Base-by-base conservation (phyloP, 139 green algal species). In the Pycnococcus provasolii region DNA sequence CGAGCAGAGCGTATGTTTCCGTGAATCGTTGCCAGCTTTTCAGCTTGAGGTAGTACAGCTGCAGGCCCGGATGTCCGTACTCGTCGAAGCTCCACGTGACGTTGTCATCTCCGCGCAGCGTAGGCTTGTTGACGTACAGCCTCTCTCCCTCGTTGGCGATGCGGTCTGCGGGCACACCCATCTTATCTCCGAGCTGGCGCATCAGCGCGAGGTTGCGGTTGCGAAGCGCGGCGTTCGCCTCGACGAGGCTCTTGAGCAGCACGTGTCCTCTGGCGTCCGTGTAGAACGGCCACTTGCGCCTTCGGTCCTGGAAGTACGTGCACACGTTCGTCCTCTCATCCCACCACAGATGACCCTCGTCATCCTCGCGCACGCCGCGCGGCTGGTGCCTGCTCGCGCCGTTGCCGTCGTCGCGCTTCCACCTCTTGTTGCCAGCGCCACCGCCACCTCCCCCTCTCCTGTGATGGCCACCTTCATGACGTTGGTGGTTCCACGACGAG, bases 71-170 rank as follows among this genome's bases (percentile, higher is more conserved):
- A 60, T 68, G 47, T 5, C 47, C 42, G 62, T 68, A 68, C 50
- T 68, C 62, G 2, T 45, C 47, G 15, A 60, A 50, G 26, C 37
- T 52, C 62, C 62, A 68, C 62, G 62, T 68, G 13, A 68, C 62
- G 62, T 68, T 50, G 8, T 52, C 47, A 26, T 60, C 43, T 6
- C 53, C 53, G 26, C 26, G 26, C n/a, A 68, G 58, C 48, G 11
- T 59, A 2, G 62, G 62, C 50, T 68, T 68, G 26, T n/a, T 60
- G 40, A 50, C 46, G 62, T 68, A 68, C 5, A 60, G 46, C 62
- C 47, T 26, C n/a, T 3, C n/a, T 3, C 62, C 62, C 50, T 52
- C 42, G 3, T 9, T 7, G 15, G 50, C 11, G 45, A 59, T 39
- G 37, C n/a, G 8, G 42, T 59, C n/a, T 5, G 39, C 37, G 42